A percentile compares a stretch with the other conserved stretches of the same genome.
phyloP scores from a whole-genome alignment of 106 monocot species.

The Dioscorea alata region DNA sequence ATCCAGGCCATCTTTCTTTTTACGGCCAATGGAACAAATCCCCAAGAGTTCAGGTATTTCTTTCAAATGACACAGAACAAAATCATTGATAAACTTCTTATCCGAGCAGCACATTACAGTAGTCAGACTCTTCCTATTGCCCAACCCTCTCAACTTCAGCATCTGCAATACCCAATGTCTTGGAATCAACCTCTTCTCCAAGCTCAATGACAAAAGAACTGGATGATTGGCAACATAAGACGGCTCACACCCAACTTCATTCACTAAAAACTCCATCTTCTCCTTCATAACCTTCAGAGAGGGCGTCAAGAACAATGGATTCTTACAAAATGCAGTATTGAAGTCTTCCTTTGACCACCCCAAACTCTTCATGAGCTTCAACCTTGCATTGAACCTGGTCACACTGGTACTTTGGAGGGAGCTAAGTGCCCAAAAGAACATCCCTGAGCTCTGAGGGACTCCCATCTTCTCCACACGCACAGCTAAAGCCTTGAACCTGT shows the following conservation, averaged over 20 bases:
- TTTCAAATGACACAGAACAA: not conserved
- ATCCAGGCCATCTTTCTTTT: too few species aligned
- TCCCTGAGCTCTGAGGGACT: not conserved
- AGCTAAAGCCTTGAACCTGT: not conserved
- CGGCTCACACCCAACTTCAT: constrained; percentile 7
- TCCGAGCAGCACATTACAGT: not conserved
- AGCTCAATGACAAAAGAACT: constrained; percentile 10
- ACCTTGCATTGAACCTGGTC: not conserved
- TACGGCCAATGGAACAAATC: too few species aligned
- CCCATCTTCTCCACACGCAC: not conserved
- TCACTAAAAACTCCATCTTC: constrained; percentile 17
- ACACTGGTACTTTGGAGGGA: not conserved
- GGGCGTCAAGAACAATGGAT: not conserved
- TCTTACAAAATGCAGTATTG: not conserved
- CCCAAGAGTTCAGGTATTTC: too few species aligned
- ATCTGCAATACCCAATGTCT: not conserved
- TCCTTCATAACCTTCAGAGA: not conserved
- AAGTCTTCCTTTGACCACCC: constrained; percentile 20
- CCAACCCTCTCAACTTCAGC: constrained; percentile 2
- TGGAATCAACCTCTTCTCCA: constrained; percentile 11
- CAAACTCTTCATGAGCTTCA: constrained; percentile 8
- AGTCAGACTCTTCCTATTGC: not conserved
- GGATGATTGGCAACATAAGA: constrained; percentile 8
- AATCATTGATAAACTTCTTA: not conserved
- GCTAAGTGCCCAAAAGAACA: constrained; percentile 2